Conservation (phyloP, 129 eudicot genomes). For the Chrysanthemum seticuspe region DNA sequence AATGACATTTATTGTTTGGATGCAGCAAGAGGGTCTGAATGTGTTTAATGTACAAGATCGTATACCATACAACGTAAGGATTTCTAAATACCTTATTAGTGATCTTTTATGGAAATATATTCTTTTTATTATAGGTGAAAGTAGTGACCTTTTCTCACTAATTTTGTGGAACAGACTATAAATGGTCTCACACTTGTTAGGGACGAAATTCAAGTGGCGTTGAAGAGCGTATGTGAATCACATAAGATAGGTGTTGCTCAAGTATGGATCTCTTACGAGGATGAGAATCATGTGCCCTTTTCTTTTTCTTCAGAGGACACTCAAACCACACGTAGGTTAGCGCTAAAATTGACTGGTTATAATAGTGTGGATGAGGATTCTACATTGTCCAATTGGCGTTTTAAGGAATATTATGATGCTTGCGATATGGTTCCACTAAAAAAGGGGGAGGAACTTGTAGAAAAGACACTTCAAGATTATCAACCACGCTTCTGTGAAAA, state of each 20-base stretch:
- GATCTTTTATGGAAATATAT: too few relatives aligned
- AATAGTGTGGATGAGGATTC: not conserved
- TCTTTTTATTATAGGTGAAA: too few relatives aligned
- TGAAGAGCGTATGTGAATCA: not conserved
- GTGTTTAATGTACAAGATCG: too few relatives aligned
- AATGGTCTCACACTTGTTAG: not conserved
- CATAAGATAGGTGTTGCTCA: not conserved
- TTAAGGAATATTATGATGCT: not conserved
- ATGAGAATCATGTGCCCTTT: not conserved
- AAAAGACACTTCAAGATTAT: not conserved
- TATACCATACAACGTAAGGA: too few relatives aligned
- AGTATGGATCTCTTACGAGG: too few relatives aligned
- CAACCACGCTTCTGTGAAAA: not conserved
- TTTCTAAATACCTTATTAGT: too few relatives aligned
- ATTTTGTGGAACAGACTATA: not conserved
- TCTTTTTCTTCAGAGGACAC: conserved; percentile 3
- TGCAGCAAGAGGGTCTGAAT: too few relatives aligned
- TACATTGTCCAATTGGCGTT: not conserved
- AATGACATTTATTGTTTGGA: too few relatives aligned
- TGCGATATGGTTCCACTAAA: not conserved
- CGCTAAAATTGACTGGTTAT: not conserved
- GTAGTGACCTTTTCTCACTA: not conserved
- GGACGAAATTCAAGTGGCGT: not conserved
- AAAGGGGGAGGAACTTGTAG: not conserved
- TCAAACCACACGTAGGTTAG: not conserved